These are phyloP conservation scores for Oryza rufipogon DNA, from an alignment of 176 grass and related monocot species.

Conservation along the genomic window DNA sequence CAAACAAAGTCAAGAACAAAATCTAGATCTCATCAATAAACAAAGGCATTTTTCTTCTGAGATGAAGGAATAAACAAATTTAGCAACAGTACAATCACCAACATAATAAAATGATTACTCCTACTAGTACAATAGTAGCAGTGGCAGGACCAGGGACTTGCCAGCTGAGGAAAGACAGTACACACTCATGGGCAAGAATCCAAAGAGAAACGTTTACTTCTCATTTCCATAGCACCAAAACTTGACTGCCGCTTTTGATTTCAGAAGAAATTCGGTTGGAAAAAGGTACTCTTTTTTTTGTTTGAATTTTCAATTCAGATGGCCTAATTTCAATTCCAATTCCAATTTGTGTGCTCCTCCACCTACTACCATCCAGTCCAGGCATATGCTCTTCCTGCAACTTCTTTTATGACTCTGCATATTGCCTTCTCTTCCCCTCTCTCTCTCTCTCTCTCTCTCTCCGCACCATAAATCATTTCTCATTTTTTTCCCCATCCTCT, in stretches of 20 bases:
- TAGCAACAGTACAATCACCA: background rate
- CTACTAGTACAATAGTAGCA: background rate
- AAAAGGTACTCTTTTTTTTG: background rate
- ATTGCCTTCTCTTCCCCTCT: background rate
- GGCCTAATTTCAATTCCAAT: background rate
- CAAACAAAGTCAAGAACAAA: constrained; percentile 21
- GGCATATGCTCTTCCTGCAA: constrained; percentile 13
- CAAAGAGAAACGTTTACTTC: background rate
- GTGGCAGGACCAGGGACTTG: constrained; percentile 5
- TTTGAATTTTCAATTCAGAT: constrained; percentile 6
- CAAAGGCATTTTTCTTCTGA: background rate
- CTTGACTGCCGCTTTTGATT: background rate
- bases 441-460: constrained; percentile 12
- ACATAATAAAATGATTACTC: background rate
- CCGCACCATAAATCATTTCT: constrained; percentile 21
- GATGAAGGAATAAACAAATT: background rate
- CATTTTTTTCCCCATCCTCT: background rate
- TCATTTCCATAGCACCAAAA: background rate
- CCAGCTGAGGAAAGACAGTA: constrained; percentile 14
- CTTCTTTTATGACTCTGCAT: constrained; percentile 17
- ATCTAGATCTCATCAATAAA: constrained; percentile 9
- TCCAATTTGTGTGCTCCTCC: constrained; percentile 10
- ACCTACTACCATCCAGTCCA: background rate
- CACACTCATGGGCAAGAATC: background rate
- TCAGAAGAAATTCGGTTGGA: background rate